These are phyloP conservation scores for Botryotinia narcissicola DNA, from an alignment of 2,329 filamentous ascomycete genomes.

Conservation along the genomic window DNA sequence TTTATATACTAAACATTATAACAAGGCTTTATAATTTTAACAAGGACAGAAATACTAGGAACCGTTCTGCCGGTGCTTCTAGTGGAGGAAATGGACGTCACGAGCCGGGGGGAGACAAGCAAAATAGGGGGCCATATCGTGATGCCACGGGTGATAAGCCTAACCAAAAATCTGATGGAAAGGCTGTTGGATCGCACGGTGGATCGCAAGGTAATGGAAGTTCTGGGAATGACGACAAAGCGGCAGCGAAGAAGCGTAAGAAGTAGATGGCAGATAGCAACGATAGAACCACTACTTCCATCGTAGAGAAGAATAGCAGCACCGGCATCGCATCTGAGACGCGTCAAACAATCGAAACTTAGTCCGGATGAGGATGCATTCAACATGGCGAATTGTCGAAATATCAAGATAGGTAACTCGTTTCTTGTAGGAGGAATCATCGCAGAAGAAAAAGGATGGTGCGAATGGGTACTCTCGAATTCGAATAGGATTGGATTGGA, in stretches of 20 bases:
- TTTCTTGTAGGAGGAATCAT: not conserved
- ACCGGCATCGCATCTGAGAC: not conserved
- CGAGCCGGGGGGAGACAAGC: not conserved
- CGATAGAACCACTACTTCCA: not conserved
- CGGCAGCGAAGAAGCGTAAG: not conserved
- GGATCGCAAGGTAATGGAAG: not conserved
- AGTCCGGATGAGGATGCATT: not conserved
- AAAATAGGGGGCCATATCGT: no score
- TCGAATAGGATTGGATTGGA: not conserved
- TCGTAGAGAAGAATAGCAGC: not conserved
- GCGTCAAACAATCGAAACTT: not conserved
- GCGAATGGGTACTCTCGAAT: not conserved
- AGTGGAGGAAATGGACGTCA: not conserved
- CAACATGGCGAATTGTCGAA: not conserved
- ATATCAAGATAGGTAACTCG: not conserved
- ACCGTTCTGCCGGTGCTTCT: not conserved
- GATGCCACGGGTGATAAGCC: not conserved
- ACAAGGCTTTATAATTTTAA: not conserved
- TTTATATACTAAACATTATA: not conserved
- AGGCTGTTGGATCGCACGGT: not conserved
- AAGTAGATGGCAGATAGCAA: not conserved
- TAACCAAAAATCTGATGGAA: fast-evolving
- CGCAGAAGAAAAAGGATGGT: not conserved
- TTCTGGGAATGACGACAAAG: not conserved
- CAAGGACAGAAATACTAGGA: not conserved